Conservation (phyloP, 2,329 filamentous ascomycete genomes). For the Aspergillus arachidicola region DNA sequence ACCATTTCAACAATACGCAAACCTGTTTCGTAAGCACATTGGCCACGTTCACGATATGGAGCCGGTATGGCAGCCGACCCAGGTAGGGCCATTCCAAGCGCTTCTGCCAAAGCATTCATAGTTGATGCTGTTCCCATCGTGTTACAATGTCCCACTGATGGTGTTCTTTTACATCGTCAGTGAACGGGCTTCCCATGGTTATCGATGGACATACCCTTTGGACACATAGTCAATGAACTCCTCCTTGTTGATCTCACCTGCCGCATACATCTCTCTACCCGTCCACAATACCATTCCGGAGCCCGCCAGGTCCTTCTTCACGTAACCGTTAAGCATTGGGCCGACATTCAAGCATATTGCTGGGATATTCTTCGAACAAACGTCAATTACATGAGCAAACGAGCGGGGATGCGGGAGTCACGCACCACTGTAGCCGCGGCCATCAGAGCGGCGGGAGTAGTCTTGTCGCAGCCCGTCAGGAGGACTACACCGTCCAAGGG, state of each 20-base stretch:
- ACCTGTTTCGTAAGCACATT: constrained; percentile 54
- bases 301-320: constrained; percentile 45
- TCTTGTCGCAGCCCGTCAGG: constrained; percentile 57
- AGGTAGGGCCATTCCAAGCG: constrained; percentile 56
- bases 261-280: constrained; percentile 51
- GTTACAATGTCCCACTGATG: constrained; percentile 54
- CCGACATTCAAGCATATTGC: constrained; percentile 57
- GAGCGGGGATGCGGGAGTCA: constrained; percentile 1
- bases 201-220: constrained; percentile 34
- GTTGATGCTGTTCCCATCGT: constrained; percentile 59
- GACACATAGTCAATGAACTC: constrained; percentile 52
- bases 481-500: constrained; percentile 55
- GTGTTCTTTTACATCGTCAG: constrained; percentile 37
- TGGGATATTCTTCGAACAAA: constrained; percentile 48
- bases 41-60: constrained; percentile 51
- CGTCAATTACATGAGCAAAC: constrained; percentile 8
- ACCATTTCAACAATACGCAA: constrained; percentile 56
- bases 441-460: constrained; percentile 55
- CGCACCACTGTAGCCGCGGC: constrained; percentile 53
- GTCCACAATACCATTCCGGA: constrained; percentile 54
- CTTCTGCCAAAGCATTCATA: constrained; percentile 57
- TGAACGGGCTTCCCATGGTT: too few species aligned
- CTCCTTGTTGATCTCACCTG: constrained; percentile 50
- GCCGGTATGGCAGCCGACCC: constrained; percentile 57
- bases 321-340: constrained; percentile 56